phyloP scores from a whole-genome alignment of 208 protist species.

The Trypanosoma brucei region DNA sequence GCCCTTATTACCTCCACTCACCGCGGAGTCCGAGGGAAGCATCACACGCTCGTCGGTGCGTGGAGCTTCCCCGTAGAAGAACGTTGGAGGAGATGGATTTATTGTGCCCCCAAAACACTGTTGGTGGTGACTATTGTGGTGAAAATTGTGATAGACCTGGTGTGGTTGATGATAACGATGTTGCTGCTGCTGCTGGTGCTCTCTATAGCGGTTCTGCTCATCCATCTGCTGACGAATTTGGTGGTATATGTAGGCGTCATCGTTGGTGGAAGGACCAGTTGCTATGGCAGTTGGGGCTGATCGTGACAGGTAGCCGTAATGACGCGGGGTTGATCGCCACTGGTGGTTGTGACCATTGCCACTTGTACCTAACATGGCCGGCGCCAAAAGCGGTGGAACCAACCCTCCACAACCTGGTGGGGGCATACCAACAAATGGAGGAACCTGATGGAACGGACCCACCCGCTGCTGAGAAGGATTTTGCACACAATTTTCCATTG shows the following conservation, averaged over 20 bases:
- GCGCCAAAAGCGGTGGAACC: not conserved
- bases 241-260: not conserved
- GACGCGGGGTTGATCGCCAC: not conserved
- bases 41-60: not conserved
- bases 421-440: not conserved
- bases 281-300: not conserved
- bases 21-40: not conserved
- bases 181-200: conserved; percentile 21
- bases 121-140: conserved; percentile 24
- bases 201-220: conserved; percentile 15
- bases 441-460: not conserved
- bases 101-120: conserved; percentile 9
- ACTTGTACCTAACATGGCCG: not conserved
- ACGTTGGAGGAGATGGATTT: not conserved
- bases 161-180: conserved; percentile 8
- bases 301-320: conserved; percentile 3
- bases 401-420: not conserved
- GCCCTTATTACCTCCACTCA: not conserved
- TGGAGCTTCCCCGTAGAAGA: not conserved
- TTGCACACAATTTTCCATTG: not conserved
- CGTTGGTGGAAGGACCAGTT: not conserved
- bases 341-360: not conserved
- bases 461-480: not conserved
- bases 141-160: conserved; percentile 1
- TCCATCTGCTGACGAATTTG: conserved; percentile 5